phyloP scores from a whole-genome alignment of 2,329 filamentous ascomycete genomes.

The Sarocladiaceae sp. region DNA sequence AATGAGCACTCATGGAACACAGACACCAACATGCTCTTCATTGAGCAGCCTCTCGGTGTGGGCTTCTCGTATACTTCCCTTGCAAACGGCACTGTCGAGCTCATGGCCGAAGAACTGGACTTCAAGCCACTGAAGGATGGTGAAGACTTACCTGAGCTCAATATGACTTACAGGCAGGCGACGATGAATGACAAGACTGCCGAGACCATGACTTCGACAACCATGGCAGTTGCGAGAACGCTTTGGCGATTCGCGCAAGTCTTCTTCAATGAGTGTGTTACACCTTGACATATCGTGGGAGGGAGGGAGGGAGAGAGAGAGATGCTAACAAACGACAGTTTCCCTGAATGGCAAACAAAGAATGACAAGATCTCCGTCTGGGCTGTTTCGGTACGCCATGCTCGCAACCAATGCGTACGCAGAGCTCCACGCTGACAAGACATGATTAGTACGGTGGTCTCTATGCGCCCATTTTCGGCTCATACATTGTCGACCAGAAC shows the following conservation, averaged over 20 bases:
- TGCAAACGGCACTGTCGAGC: slow-evolving; percentile 53
- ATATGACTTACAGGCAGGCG: slow-evolving; percentile 14
- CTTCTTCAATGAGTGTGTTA: slow-evolving; percentile 36
- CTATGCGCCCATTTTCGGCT: slow-evolving; percentile 7
- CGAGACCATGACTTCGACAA: slow-evolving; percentile 33
- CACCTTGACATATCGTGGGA: not conserved
- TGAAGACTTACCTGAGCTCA: slow-evolving; percentile 9
- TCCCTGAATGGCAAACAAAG: slow-evolving; percentile 46
- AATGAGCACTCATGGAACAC: slow-evolving; percentile 32
- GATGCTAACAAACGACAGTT: slow-evolving; percentile 22
- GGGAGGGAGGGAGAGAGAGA: too few relatives aligned
- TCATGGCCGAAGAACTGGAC: slow-evolving; percentile 30
- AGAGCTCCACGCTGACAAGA: not conserved
- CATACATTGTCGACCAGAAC: slow-evolving; percentile 12
- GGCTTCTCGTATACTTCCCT: slow-evolving; percentile 20
- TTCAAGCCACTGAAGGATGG: slow-evolving; percentile 12
- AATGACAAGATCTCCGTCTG: slow-evolving; percentile 54
- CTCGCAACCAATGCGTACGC: not conserved
- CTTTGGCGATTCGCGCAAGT: slow-evolving; percentile 58
- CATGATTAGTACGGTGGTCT: slow-evolving; percentile 10
- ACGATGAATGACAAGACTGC: slow-evolving; percentile 11
- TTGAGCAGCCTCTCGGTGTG: slow-evolving; percentile 17
- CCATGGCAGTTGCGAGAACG: slow-evolving; percentile 43
- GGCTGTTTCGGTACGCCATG: slow-evolving; percentile 43
- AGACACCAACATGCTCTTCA: slow-evolving; percentile 16